Base-by-base conservation (phyloP, 176 grass and related monocot species). In the Cocos nucifera region DNA sequence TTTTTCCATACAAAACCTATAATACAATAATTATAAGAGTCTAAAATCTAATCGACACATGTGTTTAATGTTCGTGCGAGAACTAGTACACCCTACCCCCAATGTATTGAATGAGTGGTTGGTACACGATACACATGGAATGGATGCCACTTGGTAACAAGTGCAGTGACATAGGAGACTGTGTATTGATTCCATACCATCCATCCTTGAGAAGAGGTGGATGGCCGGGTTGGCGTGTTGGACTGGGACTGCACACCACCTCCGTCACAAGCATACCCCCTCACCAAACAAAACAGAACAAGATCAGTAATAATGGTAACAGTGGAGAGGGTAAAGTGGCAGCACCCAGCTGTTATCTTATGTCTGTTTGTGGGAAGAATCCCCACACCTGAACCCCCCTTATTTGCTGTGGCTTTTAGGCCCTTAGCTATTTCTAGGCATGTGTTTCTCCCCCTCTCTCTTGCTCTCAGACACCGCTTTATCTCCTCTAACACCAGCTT, bases 331-430 rank as follows among this genome's bases (percentile, higher is more conserved):
- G 16, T n/a, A 54, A 20, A 18, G 52, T 17, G 19, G 19, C 17
- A 17, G 19, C 6, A 17, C 17, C 52, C 17, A 54, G 54, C 17
- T 20, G 54, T 4, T 20, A 21, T 21, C 54, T 12, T 6, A 21
- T 56, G 54, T 56, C 54, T 8, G 54, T 56, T 19, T 56, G 4
- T 56, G 54, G 54, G 54, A 56, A 54, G 52, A 54, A 54, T 19
- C n/a, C 52, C 16, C 16, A 17, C 52, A 18, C n/a, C n/a, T 54
- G 17, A 18, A 19, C 17, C 19, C 52, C 19, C 17, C 52, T 19
- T 18, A 5, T 56, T 21, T 20, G 19, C 54, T 56, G 54, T 56
- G 17, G n/a, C 1, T 56, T 56, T 22, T 2, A 19, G 54, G 17
- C 4, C 54, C 17, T 56, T 56, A 0, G 35, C 35, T 12, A 44